Conservation (phyloP, 495 filamentous ascomycete species). For the Rhypophila decipiens region DNA sequence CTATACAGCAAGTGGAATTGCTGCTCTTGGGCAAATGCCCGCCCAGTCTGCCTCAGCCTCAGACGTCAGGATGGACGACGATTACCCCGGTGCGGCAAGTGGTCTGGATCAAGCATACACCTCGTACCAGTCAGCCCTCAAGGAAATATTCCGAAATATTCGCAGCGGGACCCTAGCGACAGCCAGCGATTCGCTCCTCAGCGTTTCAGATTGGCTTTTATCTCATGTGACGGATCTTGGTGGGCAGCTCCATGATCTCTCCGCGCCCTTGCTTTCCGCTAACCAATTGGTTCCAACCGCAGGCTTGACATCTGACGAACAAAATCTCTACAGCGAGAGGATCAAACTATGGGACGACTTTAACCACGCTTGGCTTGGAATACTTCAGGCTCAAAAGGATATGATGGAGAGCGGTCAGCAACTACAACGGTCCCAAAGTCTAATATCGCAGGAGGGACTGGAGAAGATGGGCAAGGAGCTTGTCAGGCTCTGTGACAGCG, state of each 20-base stretch:
- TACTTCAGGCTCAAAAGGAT: conserved; percentile 83
- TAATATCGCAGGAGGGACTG: conserved; percentile 63
- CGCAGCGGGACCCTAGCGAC: conserved; percentile 65
- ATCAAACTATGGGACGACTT: conserved; percentile 89
- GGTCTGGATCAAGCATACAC: conserved; percentile 60
- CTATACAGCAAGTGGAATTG: conserved; percentile 35
- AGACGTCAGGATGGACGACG: conserved; percentile 39
- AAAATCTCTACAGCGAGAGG: conserved; percentile 59
- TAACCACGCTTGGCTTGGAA: conserved; percentile 86
- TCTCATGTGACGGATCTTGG: conserved; percentile 76
- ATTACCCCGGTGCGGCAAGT: conserved; percentile 25
- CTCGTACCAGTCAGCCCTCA: conserved; percentile 66
- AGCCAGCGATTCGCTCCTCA: conserved; percentile 65
- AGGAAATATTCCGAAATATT: conserved; percentile 68
- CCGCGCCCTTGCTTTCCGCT: background rate
- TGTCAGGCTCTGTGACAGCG: conserved; percentile 71
- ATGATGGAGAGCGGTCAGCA: conserved; percentile 57
- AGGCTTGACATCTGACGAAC: conserved; percentile 60
- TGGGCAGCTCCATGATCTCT: conserved; percentile 43
- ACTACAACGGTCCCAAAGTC: conserved; percentile 52
- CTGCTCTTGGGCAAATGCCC: conserved; percentile 33
- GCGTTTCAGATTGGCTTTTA: conserved; percentile 81
- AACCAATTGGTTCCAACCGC: background rate
- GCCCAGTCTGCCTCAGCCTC: conserved; percentile 31
- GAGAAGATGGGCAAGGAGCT: conserved; percentile 77